A percentile compares a stretch with the other conserved stretches of the same genome.
phyloP scores from a whole-genome alignment of 768 basidiomycete genomes.

The Galerina marginata region DNA sequence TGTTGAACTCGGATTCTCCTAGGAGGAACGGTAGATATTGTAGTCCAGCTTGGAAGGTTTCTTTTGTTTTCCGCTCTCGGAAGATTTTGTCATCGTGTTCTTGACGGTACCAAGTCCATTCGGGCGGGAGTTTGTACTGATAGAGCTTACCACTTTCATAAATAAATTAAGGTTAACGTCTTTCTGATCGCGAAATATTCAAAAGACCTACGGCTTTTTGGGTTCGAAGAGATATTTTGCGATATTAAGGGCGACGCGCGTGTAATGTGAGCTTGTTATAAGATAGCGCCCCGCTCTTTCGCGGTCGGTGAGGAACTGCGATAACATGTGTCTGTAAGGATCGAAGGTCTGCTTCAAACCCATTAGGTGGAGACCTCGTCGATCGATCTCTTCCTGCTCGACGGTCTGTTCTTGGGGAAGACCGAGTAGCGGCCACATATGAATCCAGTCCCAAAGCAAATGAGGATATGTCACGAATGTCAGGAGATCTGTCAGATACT shows the following conservation, averaged over 20 bases:
- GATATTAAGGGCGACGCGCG: conserved; percentile 24
- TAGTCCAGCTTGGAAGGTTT: conserved; percentile 32
- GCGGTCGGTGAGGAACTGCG: conserved; percentile 22
- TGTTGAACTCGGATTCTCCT: conserved; percentile 15
- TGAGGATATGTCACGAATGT: conserved; percentile 29
- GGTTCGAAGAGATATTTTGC: conserved; percentile 30
- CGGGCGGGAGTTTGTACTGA: conserved; percentile 27
- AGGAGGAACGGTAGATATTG: conserved; percentile 30
- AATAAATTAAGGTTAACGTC: not conserved
- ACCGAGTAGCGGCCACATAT: conserved; percentile 30
- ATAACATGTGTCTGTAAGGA: conserved; percentile 27
- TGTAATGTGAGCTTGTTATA: conserved; percentile 21
- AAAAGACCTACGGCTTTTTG: conserved; percentile 27
- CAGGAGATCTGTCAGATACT: conserved; percentile 23
- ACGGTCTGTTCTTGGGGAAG: conserved; percentile 16
- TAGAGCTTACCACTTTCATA: conserved; percentile 25
- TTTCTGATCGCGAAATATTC: not conserved
- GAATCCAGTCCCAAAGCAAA: conserved; percentile 30
- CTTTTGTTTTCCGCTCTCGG: conserved; percentile 30
- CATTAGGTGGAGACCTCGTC: conserved; percentile 18
- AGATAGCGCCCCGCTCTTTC: conserved; percentile 19
- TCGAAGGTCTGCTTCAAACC: conserved; percentile 26
- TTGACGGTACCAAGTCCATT: conserved; percentile 34
- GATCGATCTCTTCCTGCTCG: conserved; percentile 21
- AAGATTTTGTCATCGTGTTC: conserved; percentile 32